These are phyloP conservation scores for Fusarium pseudonygamai DNA, from an alignment of 2,329 filamentous ascomycete genomes.

Conservation along the genomic window DNA sequence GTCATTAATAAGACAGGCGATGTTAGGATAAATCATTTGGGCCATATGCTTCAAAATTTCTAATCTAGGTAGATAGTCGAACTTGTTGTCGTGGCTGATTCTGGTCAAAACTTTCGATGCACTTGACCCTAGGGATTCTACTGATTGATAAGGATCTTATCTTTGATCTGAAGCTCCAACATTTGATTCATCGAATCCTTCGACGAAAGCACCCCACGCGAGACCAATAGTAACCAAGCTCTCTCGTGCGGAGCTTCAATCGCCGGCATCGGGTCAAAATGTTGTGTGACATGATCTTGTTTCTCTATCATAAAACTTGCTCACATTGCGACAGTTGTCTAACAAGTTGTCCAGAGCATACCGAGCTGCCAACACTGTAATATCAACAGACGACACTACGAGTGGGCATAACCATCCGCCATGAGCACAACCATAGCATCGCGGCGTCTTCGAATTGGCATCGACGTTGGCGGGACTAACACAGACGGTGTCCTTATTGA, in stretches of 20 bases:
- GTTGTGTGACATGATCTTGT: not conserved
- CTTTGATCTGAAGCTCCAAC: not conserved
- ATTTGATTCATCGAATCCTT: constrained; percentile 10
- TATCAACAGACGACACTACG: not conserved
- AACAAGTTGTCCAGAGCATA: not conserved
- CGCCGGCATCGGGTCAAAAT: not conserved
- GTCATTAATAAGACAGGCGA: not conserved
- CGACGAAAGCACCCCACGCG: constrained; percentile 1
- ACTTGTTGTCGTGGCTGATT: not conserved
- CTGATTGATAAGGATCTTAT: constrained; percentile 26
- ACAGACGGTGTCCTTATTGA: constrained; percentile 64
- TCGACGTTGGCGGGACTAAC: constrained; percentile 62
- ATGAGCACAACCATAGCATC: constrained; percentile 14
- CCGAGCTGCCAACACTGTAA: not conserved
- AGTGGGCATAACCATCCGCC: not conserved
- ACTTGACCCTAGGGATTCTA: not conserved
- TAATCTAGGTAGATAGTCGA: not conserved
- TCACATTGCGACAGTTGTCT: not conserved
- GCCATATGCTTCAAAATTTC: not conserved
- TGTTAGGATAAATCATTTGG: no score
- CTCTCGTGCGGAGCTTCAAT: constrained; percentile 9
- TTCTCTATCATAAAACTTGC: not conserved
- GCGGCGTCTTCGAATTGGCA: constrained; percentile 53
- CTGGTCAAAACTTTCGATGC: not conserved
- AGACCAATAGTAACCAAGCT: not conserved